A percentile compares a stretch with the other conserved stretches of the same genome.
Evolutionary conservation across 768 basidiomycete genomes (phyloP).

Genomic region (Flagelloscypha sp.): DNA sequence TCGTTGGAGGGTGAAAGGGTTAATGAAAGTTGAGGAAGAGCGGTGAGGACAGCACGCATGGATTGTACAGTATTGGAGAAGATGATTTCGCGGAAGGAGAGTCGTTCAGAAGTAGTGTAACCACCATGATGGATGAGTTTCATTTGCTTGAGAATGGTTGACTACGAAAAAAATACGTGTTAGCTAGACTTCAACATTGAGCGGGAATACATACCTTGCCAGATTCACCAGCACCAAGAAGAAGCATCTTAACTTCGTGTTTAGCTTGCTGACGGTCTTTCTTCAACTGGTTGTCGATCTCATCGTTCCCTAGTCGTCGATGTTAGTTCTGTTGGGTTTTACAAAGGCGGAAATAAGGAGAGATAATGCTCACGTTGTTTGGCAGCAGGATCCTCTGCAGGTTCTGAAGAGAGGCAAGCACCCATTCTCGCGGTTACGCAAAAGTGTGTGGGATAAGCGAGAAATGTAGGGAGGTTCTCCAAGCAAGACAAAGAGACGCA

Average conservation of each 20-base stretch:
- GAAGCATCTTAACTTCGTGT: conserved; percentile 94
- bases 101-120: conserved; percentile 82
- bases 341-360: conserved; percentile 1
- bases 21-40: conserved; percentile 80
- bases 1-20: conserved; percentile 63
- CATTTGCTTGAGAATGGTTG: conserved; percentile 94
- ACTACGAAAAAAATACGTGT: conserved; percentile 38
- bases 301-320: conserved; percentile 66
- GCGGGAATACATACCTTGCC: conserved; percentile 64
- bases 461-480: too few species aligned
- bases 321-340: conserved; percentile 1
- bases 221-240: conserved; percentile 94
- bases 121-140: conserved; percentile 91
- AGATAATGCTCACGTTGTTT: background rate
- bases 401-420: background rate
- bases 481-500: too few species aligned
- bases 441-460: too few species aligned
- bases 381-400: conserved; percentile 1
- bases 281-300: conserved; percentile 90
- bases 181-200: too few species aligned
- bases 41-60: conserved; percentile 95
- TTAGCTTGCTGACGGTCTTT: conserved; percentile 81
- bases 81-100: conserved; percentile 93
- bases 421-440: too few species aligned
- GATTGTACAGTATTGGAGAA: conserved; percentile 90